Evolutionary conservation across 495 filamentous ascomycete species (phyloP).

Genomic region (Sporormia fimetaria): DNA sequence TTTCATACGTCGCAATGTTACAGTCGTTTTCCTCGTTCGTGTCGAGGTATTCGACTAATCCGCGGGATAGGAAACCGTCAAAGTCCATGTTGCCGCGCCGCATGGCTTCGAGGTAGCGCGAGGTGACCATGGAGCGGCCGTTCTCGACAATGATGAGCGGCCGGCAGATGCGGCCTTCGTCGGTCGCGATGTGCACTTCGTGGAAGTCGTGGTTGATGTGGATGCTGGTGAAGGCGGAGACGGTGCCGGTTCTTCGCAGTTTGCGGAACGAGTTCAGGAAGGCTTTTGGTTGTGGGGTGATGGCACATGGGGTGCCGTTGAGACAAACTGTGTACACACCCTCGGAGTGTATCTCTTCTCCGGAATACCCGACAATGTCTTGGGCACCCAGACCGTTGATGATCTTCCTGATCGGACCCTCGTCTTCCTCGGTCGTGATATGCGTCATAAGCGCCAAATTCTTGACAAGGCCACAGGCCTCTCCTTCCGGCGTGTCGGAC

Average conservation of each 20-base stretch:
- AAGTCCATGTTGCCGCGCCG: constrained; percentile 73
- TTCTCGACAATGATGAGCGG: constrained; percentile 91
- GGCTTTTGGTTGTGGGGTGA: constrained; percentile 68
- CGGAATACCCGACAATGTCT: constrained; percentile 59
- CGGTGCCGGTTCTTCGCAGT: constrained; percentile 71
- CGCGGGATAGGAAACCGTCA: constrained; percentile 81
- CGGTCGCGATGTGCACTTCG: constrained; percentile 88
- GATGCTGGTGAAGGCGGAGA: constrained; percentile 91
- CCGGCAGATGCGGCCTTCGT: constrained; percentile 90
- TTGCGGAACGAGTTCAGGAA: constrained; percentile 76
- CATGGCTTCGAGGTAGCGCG: constrained; percentile 63
- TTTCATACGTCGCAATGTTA: constrained; percentile 79
- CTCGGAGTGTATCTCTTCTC: constrained; percentile 67
- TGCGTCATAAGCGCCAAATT: constrained; percentile 99
- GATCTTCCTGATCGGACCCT: constrained; percentile 70
- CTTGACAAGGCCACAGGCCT: constrained; percentile 95
- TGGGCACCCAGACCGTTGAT: constrained; percentile 70
- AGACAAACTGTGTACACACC: constrained; percentile 87
- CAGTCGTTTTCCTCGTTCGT: constrained; percentile 98
- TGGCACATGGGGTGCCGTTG: constrained; percentile 82
- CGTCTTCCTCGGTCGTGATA: constrained; percentile 90
- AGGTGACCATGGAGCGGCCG: constrained; percentile 62
- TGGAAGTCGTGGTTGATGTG: constrained; percentile 86
- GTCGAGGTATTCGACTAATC: constrained; percentile 90
- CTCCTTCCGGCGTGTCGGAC: constrained; percentile 95